Conservation (phyloP, 306 rosid genomes). For the Pyrus bretschneideri region DNA sequence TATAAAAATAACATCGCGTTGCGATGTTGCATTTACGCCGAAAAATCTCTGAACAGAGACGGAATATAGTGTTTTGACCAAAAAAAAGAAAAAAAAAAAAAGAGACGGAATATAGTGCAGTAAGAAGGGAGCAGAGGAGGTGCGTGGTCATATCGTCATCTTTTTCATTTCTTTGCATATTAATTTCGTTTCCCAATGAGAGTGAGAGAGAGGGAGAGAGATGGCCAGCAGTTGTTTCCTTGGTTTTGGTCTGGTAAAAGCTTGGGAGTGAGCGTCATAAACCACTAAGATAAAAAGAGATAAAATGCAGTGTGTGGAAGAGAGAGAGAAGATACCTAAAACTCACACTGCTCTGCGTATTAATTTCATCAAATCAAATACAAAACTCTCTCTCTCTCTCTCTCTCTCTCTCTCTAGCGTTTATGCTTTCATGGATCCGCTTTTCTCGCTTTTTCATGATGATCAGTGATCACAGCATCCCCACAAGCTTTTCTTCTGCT, state of each 20-base stretch:
- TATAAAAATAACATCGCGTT: too few species aligned
- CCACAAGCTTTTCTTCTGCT: constrained; percentile 13
- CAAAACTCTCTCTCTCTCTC: neutral
- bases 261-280: constrained; percentile 75
- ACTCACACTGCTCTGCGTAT: neutral
- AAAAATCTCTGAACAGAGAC: neutral
- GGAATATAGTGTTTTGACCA: neutral
- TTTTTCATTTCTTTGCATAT: constrained; percentile 24
- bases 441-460: constrained; percentile 47
- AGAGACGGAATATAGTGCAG: neutral
- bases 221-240: constrained; percentile 24
- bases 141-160: constrained; percentile 39
- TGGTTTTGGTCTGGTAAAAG: constrained; percentile 32
- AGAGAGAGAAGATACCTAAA: neutral
- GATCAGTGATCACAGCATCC: constrained; percentile 17
- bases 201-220: neutral
- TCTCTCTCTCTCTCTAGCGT: constrained; percentile 12
- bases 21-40: neutral
- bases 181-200: constrained; percentile 41
- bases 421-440: constrained; percentile 64
- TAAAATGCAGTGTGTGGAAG: neutral
- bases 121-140: neutral
- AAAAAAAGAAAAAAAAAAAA: too few species aligned
- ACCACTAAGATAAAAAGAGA: neutral
- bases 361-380: constrained; percentile 34